Evolutionary conservation across 305 asterid genomes (phyloP).

Genomic region (Fraxinus albicans): DNA sequence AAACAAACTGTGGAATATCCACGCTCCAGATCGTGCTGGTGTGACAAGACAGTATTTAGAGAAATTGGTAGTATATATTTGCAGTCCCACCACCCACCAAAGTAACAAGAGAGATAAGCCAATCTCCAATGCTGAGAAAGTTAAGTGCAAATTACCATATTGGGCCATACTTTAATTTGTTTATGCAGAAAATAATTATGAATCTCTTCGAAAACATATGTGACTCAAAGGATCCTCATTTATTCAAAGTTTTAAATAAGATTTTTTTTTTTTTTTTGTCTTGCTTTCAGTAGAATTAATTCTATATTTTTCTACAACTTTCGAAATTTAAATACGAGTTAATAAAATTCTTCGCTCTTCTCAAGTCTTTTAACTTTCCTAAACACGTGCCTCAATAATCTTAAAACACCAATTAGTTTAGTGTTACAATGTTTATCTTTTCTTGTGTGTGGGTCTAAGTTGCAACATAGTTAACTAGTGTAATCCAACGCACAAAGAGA

Average conservation of each 20-base stretch:
- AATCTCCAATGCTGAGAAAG: background rate
- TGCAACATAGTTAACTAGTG: background rate
- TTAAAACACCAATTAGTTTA: background rate
- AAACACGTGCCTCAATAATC: background rate
- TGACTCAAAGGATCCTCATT: background rate
- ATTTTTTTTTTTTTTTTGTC: background rate
- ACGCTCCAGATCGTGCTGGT: background rate
- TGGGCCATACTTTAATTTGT: background rate
- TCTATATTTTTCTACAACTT: background rate
- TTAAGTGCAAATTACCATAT: background rate
- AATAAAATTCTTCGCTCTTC: background rate
- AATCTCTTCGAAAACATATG: background rate
- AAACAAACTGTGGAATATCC: background rate
- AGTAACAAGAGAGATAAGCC: background rate
- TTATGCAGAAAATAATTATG: background rate
- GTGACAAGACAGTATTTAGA: background rate
- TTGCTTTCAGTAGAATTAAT: background rate
- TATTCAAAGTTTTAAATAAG: background rate
- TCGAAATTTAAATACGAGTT: background rate
- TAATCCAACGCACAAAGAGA: background rate
- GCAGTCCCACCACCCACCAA: background rate
- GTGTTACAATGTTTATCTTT: background rate
- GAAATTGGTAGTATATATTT: background rate
- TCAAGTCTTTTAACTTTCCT: background rate
- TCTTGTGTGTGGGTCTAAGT: background rate